Base-by-base conservation (phyloP, 306 rosid species). In the Cucurbita maxima region DNA sequence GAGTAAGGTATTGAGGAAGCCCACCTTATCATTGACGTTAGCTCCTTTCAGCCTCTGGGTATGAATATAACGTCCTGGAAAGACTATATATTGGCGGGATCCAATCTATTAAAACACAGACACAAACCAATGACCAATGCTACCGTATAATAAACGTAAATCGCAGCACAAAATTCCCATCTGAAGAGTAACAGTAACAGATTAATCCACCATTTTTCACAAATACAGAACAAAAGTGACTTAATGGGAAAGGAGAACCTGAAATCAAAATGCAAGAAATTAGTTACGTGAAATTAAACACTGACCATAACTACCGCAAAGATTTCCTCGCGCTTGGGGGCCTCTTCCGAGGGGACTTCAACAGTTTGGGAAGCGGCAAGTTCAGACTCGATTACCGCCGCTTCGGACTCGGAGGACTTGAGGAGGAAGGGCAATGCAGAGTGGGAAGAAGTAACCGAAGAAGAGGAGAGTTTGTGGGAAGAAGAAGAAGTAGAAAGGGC, bases 231-330 rank as follows among this genome's bases (percentile, higher is more conserved):
- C 10, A 9, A 64, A 64, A 64, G n/a, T n/a, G 37, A 60, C 20
- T 60, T 58, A 41, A 30, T 40, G 71, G 48, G 51, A n/a, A 63
- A 37, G 1, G 25, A 63, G 50, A 30, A 72, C 13, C 37, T 7
- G 16, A 30, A 22, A 36, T 36, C 2, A 53, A 30, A 71, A 16
- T 38, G 25, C 34, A 8, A 34, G 15, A 54, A 55, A 19, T 5
- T 6, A 50, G 37, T 15, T 0, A 6, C 19, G 45, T 16, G 41
- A 18, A 9, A 52, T 43, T 6, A 15, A 82, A 69, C 22, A 45
- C 89, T 74, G 51, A 94, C 99, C 99, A 94, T 87, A 43, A 91
- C 96, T 10, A 94, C 99, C 10, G 92, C 99, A 76, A 91, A 91
- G 66, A 89, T 76, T 22, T 88, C 81, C 79, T 94, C 97, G 73